A percentile compares a stretch with the other conserved stretches of the same genome.
These are phyloP conservation scores for Nidularia sp. DNA, from an alignment of 768 basidiomycete genomes.

Conservation along the genomic window DNA sequence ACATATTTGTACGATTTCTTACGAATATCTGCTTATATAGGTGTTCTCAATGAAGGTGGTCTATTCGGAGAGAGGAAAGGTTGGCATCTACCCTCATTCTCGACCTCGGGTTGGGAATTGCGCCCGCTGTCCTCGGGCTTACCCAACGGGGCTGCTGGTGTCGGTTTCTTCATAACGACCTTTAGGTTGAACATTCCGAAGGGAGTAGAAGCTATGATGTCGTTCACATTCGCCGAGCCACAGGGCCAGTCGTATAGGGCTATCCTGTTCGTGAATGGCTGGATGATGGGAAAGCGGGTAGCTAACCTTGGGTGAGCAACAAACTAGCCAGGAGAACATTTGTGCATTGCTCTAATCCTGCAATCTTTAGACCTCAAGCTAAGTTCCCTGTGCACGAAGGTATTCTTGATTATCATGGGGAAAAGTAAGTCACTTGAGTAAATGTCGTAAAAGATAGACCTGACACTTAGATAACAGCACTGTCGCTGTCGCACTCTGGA, in stretches of 20 bases:
- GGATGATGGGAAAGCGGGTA: constrained; percentile 86
- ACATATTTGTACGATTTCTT: neutral
- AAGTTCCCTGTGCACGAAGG: constrained; percentile 85
- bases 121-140: constrained; percentile 59
- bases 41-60: constrained; percentile 71
- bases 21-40: constrained; percentile 10
- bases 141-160: constrained; percentile 54
- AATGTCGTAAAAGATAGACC: neutral
- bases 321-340: neutral
- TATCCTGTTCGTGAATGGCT: constrained; percentile 78
- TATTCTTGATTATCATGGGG: constrained; percentile 68
- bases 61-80: constrained; percentile 66
- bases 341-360: neutral
- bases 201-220: constrained; percentile 64
- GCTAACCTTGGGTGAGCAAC: constrained; percentile 58
- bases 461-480: constrained; percentile 27
- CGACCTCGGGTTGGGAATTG: constrained; percentile 54
- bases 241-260: constrained; percentile 66
- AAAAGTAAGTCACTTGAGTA: constrained; percentile 45
- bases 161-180: constrained; percentile 79
- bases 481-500: constrained; percentile 67
- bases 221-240: constrained; percentile 64
- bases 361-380: constrained; percentile 54
- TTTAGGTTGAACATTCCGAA: constrained; percentile 59
- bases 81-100: constrained; percentile 74